Conservation (phyloP, 2,329 filamentous ascomycete species). For the Zalaria obscura region DNA sequence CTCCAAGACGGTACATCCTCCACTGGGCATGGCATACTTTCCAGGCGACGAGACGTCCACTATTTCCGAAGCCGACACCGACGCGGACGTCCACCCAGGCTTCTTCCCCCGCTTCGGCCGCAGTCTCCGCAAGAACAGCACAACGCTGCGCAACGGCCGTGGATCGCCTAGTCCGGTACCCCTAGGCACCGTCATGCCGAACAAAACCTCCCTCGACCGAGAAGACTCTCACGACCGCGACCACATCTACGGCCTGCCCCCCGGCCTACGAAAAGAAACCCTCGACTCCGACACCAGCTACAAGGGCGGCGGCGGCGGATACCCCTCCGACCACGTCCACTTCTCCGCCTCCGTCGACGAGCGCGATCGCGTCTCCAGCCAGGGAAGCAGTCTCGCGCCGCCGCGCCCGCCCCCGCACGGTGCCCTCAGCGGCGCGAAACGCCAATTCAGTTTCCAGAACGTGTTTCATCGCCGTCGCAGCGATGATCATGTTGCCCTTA, state of each 20-base stretch:
- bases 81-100: conserved; percentile 28
- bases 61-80: conserved; percentile 18
- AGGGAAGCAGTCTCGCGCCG: conserved; percentile 31
- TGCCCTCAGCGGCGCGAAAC: conserved; percentile 7
- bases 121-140: background rate
- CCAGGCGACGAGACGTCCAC: conserved; percentile 50
- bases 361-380: conserved; percentile 26
- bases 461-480: conserved; percentile 48
- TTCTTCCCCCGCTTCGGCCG: conserved; percentile 21
- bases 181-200: conserved; percentile 21
- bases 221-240: conserved; percentile 17
- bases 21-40: conserved; percentile 77
- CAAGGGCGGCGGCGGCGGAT: conserved; percentile 14
- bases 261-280: conserved; percentile 28
- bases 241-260: conserved; percentile 37
- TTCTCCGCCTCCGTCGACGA: conserved; percentile 25
- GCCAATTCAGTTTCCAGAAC: conserved; percentile 72
- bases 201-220: conserved; percentile 8
- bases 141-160: conserved; percentile 2
- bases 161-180: conserved; percentile 15
- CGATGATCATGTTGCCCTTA: too few relatives aligned
- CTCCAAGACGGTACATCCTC: conserved; percentile 49
- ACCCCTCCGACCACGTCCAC: conserved; percentile 30
- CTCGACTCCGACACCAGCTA: conserved; percentile 37
- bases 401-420: conserved; percentile 44